Evolutionary conservation across 306 rosid genomes (phyloP), one percentile per base, ranked within the genome.

Genomic region (Phaseolus lunatus): DNA sequence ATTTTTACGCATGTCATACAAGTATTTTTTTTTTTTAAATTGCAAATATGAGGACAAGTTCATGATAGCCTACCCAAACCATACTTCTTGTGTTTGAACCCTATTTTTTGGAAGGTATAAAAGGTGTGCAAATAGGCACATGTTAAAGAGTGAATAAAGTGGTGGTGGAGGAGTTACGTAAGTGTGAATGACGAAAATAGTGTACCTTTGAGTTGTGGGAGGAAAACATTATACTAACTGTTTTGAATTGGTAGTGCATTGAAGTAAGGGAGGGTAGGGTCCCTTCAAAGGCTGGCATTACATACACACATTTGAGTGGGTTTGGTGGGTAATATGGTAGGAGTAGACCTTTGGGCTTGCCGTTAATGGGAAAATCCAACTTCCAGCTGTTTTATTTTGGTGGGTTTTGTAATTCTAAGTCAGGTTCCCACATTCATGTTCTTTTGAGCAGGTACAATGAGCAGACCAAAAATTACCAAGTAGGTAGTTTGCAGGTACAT

Each of bases 361-460:
- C n/a, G 72, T 61, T 67, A 67, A 79, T 66, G 58, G 33, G 52
- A 50, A 49, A 27, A 43, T 65, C 29, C 31, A 72, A 19, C 72
- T 33, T 64, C 61, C 73, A 50, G 41, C 63, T 59, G 59, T 66
- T 41, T 50, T 26, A 67, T 67, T 65, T 41, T 72, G 74, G 80
- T 73, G 52, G 62, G 80, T 76, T 71, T 73, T 77, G 77, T 44
- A 52, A 66, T 54, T 29, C 43, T 8, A 62, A 43, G 24, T 43
- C 52, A 75, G 80, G 64, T 35, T 65, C 79, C 63, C 27, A 54
- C 49, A 47, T 24, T 69, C 23, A 75, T 64, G 82, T 57, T 67
- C 68, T 48, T 59, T 62, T 31, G 31, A 70, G 78, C 29, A 39
- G 81, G 85, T 62, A 54, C 74, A 70, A 35, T 52, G 33, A 39